These are phyloP conservation scores for Collybiopsis luxurians DNA, from an alignment of 768 basidiomycete species.

Conservation along the genomic window DNA sequence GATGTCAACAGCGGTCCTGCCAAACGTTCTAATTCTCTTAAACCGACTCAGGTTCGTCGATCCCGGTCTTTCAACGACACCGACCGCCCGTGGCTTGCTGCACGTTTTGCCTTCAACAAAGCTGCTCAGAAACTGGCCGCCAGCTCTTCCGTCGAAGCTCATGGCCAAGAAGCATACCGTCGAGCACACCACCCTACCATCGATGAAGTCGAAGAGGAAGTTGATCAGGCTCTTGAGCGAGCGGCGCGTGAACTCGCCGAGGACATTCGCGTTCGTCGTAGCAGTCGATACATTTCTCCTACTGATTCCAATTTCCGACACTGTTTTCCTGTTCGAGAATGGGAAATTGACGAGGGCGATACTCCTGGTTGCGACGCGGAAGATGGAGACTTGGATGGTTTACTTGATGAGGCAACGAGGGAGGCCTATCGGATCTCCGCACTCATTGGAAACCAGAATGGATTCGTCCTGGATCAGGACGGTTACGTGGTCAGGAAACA, in stretches of 20 bases:
- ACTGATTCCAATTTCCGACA: not conserved
- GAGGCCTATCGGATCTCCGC: not conserved
- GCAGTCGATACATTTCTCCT: no score
- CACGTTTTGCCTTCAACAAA: not conserved
- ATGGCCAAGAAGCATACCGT: no score
- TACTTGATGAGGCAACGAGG: not conserved
- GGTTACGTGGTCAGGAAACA: not conserved
- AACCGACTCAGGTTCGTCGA: not conserved
- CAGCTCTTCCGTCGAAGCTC: no score
- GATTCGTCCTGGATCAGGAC: not conserved
- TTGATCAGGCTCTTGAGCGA: no score
- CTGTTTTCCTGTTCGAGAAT: not conserved
- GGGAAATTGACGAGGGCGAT: not conserved
- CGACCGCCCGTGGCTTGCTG: not conserved
- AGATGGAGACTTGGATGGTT: not conserved
- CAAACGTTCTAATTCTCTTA: no score
- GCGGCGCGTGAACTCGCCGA: no score
- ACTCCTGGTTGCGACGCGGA: not conserved
- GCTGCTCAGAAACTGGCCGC: not conserved
- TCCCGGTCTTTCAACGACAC: constrained; percentile 2
- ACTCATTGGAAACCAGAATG: not conserved
- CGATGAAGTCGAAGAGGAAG: no score
- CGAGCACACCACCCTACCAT: not conserved
- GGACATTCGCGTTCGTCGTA: no score
- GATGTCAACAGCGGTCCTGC: not conserved